A percentile compares a stretch with the other conserved stretches of the same genome.
Conservation (phyloP, 2,329 filamentous ascomycete genomes). For the Emericellopsis cladophorae region DNA sequence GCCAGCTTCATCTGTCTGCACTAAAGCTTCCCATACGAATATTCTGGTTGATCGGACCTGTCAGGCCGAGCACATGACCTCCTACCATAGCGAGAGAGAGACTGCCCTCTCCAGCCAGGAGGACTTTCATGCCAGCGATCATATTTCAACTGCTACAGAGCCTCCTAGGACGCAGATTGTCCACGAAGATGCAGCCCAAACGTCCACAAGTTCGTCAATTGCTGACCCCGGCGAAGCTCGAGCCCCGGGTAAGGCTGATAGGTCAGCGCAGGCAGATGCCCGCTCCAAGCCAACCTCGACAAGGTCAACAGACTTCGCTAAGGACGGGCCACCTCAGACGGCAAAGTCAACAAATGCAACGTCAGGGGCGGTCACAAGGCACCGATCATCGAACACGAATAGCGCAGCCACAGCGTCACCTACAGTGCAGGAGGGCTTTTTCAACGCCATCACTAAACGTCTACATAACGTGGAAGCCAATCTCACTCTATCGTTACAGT, state of each 20-base stretch:
- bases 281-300: background rate
- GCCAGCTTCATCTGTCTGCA: no score
- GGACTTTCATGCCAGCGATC: background rate
- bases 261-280: background rate
- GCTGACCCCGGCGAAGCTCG: background rate
- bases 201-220: background rate
- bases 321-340: background rate
- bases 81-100: no score
- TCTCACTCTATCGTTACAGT: conserved; percentile 82
- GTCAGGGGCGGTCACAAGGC: conserved; percentile 8
- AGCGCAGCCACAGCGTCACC: conserved; percentile 35
- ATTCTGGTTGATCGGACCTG: background rate
- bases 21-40: no score
- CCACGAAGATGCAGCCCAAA: background rate
- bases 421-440: conserved; percentile 93
- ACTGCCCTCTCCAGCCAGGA: background rate
- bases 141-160: background rate
- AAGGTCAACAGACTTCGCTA: background rate
- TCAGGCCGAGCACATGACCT: background rate
- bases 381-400: conserved; percentile 14
- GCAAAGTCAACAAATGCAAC: background rate
- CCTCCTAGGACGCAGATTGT: background rate
- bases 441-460: conserved; percentile 91
- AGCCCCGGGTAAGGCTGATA: background rate
- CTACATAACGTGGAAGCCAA: conserved; percentile 86